Conservation (phyloP, 805 yeast genomes). For the Myxozyma sirexii region DNA sequence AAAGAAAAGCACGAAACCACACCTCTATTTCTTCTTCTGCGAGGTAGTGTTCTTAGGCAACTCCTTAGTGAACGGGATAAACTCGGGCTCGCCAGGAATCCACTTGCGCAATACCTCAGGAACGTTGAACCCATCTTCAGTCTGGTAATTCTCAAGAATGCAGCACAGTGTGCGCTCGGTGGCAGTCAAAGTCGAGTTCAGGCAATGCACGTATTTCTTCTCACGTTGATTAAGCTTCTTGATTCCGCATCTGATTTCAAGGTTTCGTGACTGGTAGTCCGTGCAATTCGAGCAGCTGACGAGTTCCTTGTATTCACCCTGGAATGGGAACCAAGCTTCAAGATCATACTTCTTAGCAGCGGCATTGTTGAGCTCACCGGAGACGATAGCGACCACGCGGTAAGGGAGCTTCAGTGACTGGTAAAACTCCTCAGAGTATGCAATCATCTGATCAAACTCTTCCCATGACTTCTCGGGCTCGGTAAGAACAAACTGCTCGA, state of each 20-base stretch:
- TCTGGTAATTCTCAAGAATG: conserved; percentile 95
- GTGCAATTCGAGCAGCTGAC: conserved; percentile 99
- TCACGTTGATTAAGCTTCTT: conserved; percentile 92
- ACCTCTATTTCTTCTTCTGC: conserved; percentile 52
- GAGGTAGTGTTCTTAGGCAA: conserved; percentile 94
- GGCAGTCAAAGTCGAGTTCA: conserved; percentile 95
- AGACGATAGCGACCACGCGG: conserved; percentile 96
- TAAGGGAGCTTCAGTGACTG: conserved; percentile 89
- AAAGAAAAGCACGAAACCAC: background rate
- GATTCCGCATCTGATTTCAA: conserved; percentile 98
- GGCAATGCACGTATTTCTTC: conserved; percentile 97
- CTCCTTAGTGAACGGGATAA: conserved; percentile 85
- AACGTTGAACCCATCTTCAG: conserved; percentile 82
- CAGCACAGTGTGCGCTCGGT: conserved; percentile 98
- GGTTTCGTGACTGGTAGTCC: conserved; percentile 97
- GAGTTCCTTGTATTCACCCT: conserved; percentile 95
- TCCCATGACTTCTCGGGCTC: conserved; percentile 99
- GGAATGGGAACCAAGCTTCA: conserved; percentile 99
- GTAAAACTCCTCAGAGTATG: conserved; percentile 87
- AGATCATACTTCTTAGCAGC: conserved; percentile 98
- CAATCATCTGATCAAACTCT: conserved; percentile 96
- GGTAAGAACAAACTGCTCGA: conserved; percentile 92
- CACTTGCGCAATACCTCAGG: conserved; percentile 95
- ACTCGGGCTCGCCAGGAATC: conserved; percentile 98
- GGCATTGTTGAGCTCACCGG: conserved; percentile 98